A percentile compares a stretch with the other conserved stretches of the same genome.
These are phyloP conservation scores for Neurospora sp. DNA, from an alignment of 495 filamentous ascomycete genomes.

Conservation along the genomic window DNA sequence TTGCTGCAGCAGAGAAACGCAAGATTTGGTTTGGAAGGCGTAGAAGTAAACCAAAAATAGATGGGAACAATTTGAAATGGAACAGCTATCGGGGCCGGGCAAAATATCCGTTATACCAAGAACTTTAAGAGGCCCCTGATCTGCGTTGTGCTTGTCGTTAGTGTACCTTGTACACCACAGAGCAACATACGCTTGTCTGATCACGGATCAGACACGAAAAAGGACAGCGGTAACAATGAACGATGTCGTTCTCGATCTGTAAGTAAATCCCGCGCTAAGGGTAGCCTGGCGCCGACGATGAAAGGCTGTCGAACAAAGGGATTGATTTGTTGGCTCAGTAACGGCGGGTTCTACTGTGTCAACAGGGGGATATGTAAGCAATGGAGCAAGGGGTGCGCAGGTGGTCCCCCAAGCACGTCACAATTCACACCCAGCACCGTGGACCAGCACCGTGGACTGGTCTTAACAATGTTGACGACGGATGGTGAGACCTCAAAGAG, in stretches of 20 bases:
- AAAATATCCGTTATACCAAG: background rate
- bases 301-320: background rate
- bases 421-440: background rate
- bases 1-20: slow-evolving; percentile 6
- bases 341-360: background rate
- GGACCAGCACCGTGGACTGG: background rate
- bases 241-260: background rate
- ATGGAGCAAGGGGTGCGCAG: background rate
- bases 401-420: background rate
- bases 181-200: background rate
- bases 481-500: background rate
- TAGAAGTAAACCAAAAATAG: background rate
- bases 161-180: background rate
- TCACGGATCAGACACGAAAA: background rate
- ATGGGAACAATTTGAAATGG: background rate
- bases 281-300: background rate
- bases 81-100: background rate
- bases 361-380: background rate
- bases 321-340: background rate
- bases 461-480: background rate
- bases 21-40: background rate
- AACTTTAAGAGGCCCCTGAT: background rate
- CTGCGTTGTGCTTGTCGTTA: background rate
- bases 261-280: background rate
- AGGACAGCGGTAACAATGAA: background rate